Conservation (phyloP, 169 alveolate species). For the Toxoplasma gondii region DNA sequence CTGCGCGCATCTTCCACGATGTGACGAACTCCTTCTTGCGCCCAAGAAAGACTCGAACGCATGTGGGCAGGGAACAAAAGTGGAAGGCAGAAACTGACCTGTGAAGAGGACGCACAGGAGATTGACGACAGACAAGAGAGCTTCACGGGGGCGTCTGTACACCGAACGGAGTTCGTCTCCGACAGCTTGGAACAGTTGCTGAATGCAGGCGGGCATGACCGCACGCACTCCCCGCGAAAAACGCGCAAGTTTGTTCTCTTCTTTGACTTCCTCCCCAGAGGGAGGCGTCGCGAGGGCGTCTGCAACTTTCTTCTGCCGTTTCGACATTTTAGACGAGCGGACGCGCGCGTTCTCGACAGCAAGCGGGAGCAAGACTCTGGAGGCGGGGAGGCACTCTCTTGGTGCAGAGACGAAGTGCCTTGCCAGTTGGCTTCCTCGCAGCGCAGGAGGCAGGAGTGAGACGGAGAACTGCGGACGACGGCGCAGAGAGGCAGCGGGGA, state of each 20-base stretch:
- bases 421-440: too few relatives aligned
- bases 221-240: too few relatives aligned
- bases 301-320: neutral
- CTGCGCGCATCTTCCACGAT: too few relatives aligned
- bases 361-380: too few relatives aligned
- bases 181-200: neutral
- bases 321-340: neutral
- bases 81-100: neutral
- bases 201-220: neutral
- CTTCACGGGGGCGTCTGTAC: conserved; percentile 34
- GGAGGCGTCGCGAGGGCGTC: neutral
- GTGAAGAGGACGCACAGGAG: conserved; percentile 41
- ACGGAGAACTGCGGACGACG: too few relatives aligned
- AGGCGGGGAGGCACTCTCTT: too few relatives aligned
- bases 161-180: neutral
- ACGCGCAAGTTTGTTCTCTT: neutral
- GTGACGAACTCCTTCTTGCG: neutral
- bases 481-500: too few relatives aligned
- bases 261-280: neutral
- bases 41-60: neutral
- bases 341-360: too few relatives aligned
- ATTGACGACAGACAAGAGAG: conserved; percentile 27
- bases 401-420: too few relatives aligned
- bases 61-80: neutral
- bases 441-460: too few relatives aligned